phyloP scores from a whole-genome alignment of 2,329 filamentous ascomycete genomes.

The Rhinocladiella mackenziei region DNA sequence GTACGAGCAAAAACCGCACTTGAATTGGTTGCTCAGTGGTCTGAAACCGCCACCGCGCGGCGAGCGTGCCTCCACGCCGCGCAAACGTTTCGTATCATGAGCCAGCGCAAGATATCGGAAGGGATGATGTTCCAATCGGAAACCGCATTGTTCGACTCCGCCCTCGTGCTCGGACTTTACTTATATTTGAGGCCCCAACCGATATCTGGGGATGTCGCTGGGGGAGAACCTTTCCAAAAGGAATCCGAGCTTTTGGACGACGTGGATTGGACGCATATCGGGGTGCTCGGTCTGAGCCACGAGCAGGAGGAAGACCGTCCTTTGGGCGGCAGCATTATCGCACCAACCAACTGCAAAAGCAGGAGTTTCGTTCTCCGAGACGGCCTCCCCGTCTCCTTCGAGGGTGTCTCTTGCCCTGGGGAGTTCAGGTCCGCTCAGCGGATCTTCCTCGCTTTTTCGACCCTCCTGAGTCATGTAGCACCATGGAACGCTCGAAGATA shows the following conservation, averaged over 20 bases:
- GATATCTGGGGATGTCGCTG: not conserved
- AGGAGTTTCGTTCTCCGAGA: not conserved
- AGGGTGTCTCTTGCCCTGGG: not conserved
- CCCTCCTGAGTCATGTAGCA: not conserved
- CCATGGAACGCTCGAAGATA: not conserved
- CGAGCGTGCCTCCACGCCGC: slow-evolving; percentile 9
- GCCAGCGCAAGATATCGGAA: not conserved
- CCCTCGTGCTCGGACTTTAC: slow-evolving; percentile 4
- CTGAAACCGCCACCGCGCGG: not conserved
- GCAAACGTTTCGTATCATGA: not conserved
- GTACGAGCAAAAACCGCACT: not conserved
- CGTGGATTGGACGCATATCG: slow-evolving; percentile 2
- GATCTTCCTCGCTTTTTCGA: not conserved
- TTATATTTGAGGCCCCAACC: no score
- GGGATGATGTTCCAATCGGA: slow-evolving; percentile 9
- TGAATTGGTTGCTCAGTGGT: not conserved
- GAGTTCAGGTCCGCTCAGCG: not conserved
- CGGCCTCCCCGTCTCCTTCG: not conserved
- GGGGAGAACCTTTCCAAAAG: not conserved
- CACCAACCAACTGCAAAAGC: not conserved
- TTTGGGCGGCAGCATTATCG: no score
- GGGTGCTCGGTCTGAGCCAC: not conserved
- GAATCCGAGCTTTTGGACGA: slow-evolving; percentile 1
- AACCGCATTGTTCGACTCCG: not conserved
- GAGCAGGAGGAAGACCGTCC: not conserved